phyloP scores from a whole-genome alignment of 129 eudicot species.

The Flaveria sonorensis region DNA sequence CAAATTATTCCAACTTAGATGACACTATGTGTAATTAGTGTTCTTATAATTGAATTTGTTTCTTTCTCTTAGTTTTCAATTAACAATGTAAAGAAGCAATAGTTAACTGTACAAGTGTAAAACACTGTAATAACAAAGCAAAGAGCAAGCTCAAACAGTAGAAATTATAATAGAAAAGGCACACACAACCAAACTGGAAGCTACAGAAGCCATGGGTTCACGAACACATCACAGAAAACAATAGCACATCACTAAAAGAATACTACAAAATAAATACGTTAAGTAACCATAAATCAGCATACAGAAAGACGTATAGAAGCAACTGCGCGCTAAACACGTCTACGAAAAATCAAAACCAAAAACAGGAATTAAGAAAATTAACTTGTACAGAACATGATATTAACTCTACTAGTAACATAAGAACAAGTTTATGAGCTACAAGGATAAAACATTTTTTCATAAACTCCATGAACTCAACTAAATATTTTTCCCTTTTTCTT shows the following conservation, averaged over 20 bases:
- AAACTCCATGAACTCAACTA: slow-evolving; percentile 25
- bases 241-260: neutral
- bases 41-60: no score
- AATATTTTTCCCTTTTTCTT: neutral
- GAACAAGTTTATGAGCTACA: slow-evolving; percentile 31
- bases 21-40: no score
- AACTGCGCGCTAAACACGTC: neutral
- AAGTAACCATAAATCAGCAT: slow-evolving; percentile 4
- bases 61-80: no score
- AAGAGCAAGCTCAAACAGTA: neutral
- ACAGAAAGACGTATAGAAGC: neutral
- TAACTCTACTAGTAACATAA: slow-evolving; percentile 29
- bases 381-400: slow-evolving; percentile 26
- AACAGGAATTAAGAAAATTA: neutral
- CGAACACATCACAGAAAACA: neutral
- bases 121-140: neutral
- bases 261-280: neutral
- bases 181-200: neutral
- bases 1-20: no score
- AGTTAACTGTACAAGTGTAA: no score
- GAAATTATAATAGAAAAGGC: slow-evolving; percentile 1
- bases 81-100: neutral
- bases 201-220: neutral
- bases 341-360: neutral
- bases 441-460: slow-evolving; percentile 27